Percentiles rank a stretch among this genome's conserved stretches.
These are phyloP conservation scores for Selenicereus undatus DNA, from an alignment of 148 eudicot species.

Conservation along the genomic window DNA sequence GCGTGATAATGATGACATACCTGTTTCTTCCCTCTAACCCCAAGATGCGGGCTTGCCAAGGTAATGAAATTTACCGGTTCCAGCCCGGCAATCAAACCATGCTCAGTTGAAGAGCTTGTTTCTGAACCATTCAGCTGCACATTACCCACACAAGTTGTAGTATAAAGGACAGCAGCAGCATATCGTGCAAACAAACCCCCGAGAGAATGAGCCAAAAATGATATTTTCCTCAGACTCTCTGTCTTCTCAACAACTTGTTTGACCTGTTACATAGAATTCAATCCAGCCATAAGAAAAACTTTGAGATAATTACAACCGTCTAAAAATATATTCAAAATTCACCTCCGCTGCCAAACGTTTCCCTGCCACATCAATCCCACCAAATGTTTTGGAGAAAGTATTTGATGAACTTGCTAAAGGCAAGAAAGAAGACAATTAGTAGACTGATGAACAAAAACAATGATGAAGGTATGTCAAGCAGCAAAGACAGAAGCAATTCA, in stretches of 20 bases:
- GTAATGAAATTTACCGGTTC: conserved; percentile 89
- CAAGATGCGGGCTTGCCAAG: conserved; percentile 98
- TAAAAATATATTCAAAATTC: conserved; percentile 27
- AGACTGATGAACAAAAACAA: neutral
- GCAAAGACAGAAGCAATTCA: neutral
- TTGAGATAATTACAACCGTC: conserved; percentile 1
- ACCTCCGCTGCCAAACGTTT: conserved; percentile 95
- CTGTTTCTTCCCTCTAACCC: conserved; percentile 97
- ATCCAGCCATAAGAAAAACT: conserved; percentile 10
- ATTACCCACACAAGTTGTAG: conserved; percentile 23
- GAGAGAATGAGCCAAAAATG: conserved; percentile 95
- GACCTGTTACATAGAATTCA: conserved; percentile 47
- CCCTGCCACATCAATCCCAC: conserved; percentile 94
- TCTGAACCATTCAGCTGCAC: conserved; percentile 35
- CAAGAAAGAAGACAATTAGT: conserved; percentile 19
- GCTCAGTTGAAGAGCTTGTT: conserved; percentile 23
- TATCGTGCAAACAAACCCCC: conserved; percentile 95
- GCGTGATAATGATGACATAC: conserved; percentile 30
- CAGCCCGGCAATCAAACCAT: conserved; percentile 71
- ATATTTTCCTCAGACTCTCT: conserved; percentile 71
- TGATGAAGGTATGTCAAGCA: neutral
- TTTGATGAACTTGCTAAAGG: conserved; percentile 89
- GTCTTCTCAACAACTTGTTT: conserved; percentile 63
- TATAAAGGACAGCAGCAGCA: conserved; percentile 72
- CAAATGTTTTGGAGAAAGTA: conserved; percentile 74